Conservation (phyloP, 1,139 yeast species). For the Yamadazyma mexicana region DNA sequence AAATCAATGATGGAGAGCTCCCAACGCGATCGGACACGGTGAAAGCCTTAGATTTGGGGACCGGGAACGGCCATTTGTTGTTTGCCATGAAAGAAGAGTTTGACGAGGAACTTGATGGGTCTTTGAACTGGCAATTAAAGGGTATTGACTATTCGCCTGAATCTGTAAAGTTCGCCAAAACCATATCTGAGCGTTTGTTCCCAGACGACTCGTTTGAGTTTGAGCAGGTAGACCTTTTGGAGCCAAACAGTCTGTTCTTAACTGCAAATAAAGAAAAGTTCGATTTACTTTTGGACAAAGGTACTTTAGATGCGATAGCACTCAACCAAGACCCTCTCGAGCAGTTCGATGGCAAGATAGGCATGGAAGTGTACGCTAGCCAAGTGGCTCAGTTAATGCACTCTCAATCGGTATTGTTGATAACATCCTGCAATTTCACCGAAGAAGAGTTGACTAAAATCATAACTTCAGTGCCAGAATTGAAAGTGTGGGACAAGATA, state of each 20-base stretch:
- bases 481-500: slow-evolving; percentile 62
- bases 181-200: slow-evolving; percentile 49
- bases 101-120: slow-evolving; percentile 38
- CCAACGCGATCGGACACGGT: slow-evolving; percentile 29
- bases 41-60: slow-evolving; percentile 77
- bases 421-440: slow-evolving; percentile 96
- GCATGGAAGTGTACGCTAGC: slow-evolving; percentile 62
- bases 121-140: slow-evolving; percentile 30
- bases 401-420: slow-evolving; percentile 59
- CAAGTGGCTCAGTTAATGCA: slow-evolving; percentile 61
- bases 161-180: slow-evolving; percentile 70
- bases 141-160: slow-evolving; percentile 88
- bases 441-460: slow-evolving; percentile 65
- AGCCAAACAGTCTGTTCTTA: slow-evolving; percentile 33
- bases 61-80: slow-evolving; percentile 91
- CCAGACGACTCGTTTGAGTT: slow-evolving; percentile 38
- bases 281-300: slow-evolving; percentile 85
- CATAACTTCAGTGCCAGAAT: slow-evolving; percentile 39
- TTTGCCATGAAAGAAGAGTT: slow-evolving; percentile 64
- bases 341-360: slow-evolving; percentile 43
- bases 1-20: slow-evolving; percentile 26
- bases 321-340: slow-evolving; percentile 58
- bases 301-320: slow-evolving; percentile 96
- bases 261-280: slow-evolving; percentile 37
- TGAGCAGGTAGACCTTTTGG: slow-evolving; percentile 47